phyloP scores from a whole-genome alignment of 2,329 filamentous ascomycete genomes.

The Kalaharituber pfeilii region DNA sequence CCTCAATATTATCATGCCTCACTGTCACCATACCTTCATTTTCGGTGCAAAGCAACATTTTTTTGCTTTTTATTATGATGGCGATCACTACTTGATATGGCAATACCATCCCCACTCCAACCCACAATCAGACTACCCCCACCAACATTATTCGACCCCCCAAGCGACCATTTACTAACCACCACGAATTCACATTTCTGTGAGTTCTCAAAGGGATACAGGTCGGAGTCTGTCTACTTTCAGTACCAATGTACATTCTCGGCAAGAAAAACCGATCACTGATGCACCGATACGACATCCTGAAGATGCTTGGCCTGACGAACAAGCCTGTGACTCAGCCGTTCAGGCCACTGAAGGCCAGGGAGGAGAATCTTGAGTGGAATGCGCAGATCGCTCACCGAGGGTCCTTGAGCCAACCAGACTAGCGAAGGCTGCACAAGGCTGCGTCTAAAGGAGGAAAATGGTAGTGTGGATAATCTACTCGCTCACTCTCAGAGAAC shows the following conservation, averaged over 20 bases:
- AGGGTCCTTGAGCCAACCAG: too few species aligned
- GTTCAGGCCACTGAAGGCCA: background rate
- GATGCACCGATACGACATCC: slow-evolving; percentile 56
- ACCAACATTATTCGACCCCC: background rate
- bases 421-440: too few species aligned
- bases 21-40: too few species aligned
- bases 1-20: too few species aligned
- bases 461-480: too few species aligned
- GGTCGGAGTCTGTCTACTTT: slow-evolving; percentile 8
- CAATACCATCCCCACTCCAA: background rate
- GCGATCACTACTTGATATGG: background rate
- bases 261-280: slow-evolving; percentile 62
- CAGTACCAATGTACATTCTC: slow-evolving; percentile 44
- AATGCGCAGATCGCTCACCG: background rate
- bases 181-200: background rate
- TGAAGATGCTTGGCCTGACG: slow-evolving; percentile 33
- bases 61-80: slow-evolving; percentile 52
- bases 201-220: background rate
- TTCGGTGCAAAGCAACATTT: too few species aligned
- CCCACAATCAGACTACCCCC: background rate
- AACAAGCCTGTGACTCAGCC: background rate
- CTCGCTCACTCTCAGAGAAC: too few species aligned
- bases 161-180: background rate
- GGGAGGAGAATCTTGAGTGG: background rate
- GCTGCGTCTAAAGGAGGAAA: too few species aligned